Evolutionary conservation across 2,329 filamentous ascomycete species (phyloP), one percentile per base, ranked within the genome.

Genomic region (Diaporthe citrichinensis): DNA sequence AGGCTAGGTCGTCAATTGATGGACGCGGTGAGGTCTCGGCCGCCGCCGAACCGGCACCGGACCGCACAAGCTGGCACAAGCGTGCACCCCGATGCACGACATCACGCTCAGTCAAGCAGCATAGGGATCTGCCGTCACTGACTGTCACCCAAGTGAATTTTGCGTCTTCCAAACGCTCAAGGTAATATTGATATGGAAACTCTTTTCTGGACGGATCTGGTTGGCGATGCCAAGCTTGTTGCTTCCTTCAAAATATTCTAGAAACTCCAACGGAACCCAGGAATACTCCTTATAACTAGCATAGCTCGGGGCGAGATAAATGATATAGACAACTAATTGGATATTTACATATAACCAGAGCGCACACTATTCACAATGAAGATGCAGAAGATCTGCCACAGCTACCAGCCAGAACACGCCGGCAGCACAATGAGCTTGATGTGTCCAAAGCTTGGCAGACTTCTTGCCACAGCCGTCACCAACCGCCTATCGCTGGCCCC

Each of bases 21-120:
- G 44, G 8, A 28, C 31, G 46, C 44, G 65, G 44, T 68, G 46
- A 53, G 46, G 20, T 28, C 46, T 34, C 12, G 44, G 28, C 46
- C 25, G 31, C 14, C 46, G 65, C 65, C 65, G 65, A 53, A 20
- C 31, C 65, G 65, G 65, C 46, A 68, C 65, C 65, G 65, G 46
- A 20, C 46, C 17, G 46, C 44, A 25, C 12, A 12, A 36, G 31
- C 23, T 10, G 23, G 44, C 12, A 10, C 44, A 51, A 41, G 44
- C 6, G 4, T n/a, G 12, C 61, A 51, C 41, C 10, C 23, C n/a
- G 25, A 20, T 3, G 41, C 28, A 25, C 15, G 5, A 51, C 36
- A n/a, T 39, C 36, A 39, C 36, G 36, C 36, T 28, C 36, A 23
- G 8, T 20, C n/a, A 44, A 39, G 59, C 59, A 31, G 25, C 14